Base-by-base conservation (phyloP, 345 rosid species). In the Erucastrum elatum region DNA sequence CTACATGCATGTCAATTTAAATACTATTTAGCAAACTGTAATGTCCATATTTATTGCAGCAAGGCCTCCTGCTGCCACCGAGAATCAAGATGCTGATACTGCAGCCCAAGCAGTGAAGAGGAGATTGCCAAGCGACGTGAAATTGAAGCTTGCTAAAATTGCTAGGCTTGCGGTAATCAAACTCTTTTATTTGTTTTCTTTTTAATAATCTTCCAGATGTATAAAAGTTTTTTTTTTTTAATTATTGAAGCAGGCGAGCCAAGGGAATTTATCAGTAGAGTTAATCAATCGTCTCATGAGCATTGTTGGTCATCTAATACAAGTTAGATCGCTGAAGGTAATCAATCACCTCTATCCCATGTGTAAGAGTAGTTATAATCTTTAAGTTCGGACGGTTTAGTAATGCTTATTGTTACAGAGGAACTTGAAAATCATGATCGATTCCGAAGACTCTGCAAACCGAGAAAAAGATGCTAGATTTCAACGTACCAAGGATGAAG, bases 301-400 rank as follows among this genome's bases (percentile, higher is more conserved):
- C 74, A 91, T 88, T 79, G 92, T 94, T 11, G 98, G 98, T 79
- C 97, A 94, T 83, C 67, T 91, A 79, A 90, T 94, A 77, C 98
- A 92, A 79, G 91, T 90, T 16, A 87, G 98, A 84, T 91, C 98
- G 33, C 91, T 94, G 15, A 92, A 94, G 98, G 98, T 94, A 87
- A 67, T 63, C 17, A n/a, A 1, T 49, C 34, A 56, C 56, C 51
- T 66, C 63, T 55, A 21, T 72, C 33, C 35, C 68, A 27, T 69
- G 56, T n/a, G n/a, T n/a, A n/a, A n/a, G n/a, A n/a, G n/a, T n/a
- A n/a, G n/a, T n/a, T n/a, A n/a, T n/a, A n/a, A n/a, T n/a, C n/a
- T n/a, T n/a, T n/a, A n/a, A n/a, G n/a, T n/a, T n/a, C n/a, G n/a
- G n/a, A n/a, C n/a, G n/a, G n/a, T n/a, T n/a, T n/a, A 11, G 30